Conservation (phyloP, 2,329 filamentous ascomycete genomes). For the Trichoderma aggressivum region DNA sequence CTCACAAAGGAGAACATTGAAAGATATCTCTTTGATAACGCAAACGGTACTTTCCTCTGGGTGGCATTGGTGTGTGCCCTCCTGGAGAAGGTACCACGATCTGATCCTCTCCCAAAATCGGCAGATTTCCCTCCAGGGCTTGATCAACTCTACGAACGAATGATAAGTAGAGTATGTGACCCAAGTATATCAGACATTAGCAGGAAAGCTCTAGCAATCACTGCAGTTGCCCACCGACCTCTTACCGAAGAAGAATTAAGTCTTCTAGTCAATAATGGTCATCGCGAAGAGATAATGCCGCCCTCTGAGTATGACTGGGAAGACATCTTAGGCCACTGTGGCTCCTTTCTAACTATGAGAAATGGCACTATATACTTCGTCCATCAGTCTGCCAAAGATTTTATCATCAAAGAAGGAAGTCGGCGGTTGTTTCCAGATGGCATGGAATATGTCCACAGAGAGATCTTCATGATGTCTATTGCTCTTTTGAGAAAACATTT, state of each 20-base stretch:
- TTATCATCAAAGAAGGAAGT: conserved; percentile 33
- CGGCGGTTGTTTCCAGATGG: conserved; percentile 31
- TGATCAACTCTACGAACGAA: background rate
- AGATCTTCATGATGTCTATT: conserved; percentile 27
- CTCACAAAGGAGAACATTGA: rapidly evolving
- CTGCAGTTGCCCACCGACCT: background rate
- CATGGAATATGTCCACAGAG: conserved; percentile 26
- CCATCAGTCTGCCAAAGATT: conserved; percentile 44
- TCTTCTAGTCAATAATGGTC: background rate
- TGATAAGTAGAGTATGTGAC: background rate
- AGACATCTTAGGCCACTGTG: conserved; percentile 25
- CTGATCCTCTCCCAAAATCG: background rate
- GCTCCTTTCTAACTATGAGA: conserved; percentile 38
- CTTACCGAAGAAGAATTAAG: background rate
- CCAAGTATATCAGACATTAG: background rate
- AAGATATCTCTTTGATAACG: background rate
- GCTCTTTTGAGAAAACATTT: background rate
- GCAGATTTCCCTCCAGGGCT: background rate
- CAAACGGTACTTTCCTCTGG: background rate
- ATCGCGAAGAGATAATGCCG: rapidly evolving
- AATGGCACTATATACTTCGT: conserved; percentile 35
- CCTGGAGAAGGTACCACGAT: rapidly evolving
- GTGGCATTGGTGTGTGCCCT: background rate
- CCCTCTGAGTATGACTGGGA: background rate
- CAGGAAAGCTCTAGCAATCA: background rate